Evolutionary conservation across 306 rosid genomes (phyloP).

Genomic region (Vigna nakashimae): DNA sequence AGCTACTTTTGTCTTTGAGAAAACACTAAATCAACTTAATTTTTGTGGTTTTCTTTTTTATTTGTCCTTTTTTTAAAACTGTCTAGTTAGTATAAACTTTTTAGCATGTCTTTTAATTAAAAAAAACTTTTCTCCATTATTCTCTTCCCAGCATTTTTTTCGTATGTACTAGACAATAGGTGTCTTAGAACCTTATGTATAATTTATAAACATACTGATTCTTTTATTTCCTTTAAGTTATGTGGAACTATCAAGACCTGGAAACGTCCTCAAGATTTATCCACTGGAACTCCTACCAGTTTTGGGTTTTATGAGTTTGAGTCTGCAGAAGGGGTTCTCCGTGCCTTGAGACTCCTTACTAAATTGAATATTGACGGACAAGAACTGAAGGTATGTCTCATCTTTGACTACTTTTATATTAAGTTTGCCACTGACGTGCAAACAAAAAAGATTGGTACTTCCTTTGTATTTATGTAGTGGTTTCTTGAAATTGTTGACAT

Average conservation of each 20-base stretch:
- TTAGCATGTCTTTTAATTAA: background rate
- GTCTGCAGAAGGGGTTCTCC: conserved; percentile 96
- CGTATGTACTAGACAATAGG: background rate
- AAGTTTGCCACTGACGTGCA: background rate
- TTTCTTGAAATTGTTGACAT: conserved; percentile 11
- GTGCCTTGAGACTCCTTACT: conserved; percentile 87
- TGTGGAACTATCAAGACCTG: conserved; percentile 97
- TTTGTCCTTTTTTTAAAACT: background rate
- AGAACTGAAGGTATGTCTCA: conserved; percentile 78
- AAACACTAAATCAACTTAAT: background rate
- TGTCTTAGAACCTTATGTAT: background rate
- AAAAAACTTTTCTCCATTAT: background rate
- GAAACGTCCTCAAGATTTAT: conserved; percentile 92
- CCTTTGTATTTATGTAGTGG: background rate
- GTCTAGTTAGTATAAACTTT: background rate
- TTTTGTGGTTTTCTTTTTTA: background rate
- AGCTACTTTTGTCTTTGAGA: background rate
- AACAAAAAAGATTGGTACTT: background rate
- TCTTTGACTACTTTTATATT: conserved; percentile 18
- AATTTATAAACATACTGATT: conserved; percentile 31
- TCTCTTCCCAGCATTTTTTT: conserved; percentile 5
- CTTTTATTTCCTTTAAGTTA: conserved; percentile 56
- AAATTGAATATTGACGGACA: conserved; percentile 93
- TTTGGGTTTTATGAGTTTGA: conserved; percentile 98
- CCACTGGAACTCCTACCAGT: conserved; percentile 85